Percentiles rank a stretch among this genome's conserved stretches.
These are phyloP conservation scores for Solanum clarkiae DNA, from an alignment of 257 asterid genomes.

Conservation along the genomic window DNA sequence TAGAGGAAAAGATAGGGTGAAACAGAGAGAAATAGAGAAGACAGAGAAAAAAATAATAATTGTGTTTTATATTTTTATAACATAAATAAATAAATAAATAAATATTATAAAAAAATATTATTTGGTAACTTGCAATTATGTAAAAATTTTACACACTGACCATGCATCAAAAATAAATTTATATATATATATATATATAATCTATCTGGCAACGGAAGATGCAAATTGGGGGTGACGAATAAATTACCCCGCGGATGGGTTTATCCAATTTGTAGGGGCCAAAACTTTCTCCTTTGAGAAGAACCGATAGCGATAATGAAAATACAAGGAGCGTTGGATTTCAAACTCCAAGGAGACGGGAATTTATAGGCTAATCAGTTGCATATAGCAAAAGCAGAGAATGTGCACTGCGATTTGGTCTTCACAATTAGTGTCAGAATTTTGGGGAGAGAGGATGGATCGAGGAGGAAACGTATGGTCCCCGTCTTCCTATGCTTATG, in stretches of 20 bases:
- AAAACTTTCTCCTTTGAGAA: background rate
- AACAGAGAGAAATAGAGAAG: too few relatives aligned
- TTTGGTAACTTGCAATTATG: too few relatives aligned
- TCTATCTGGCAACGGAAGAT: background rate
- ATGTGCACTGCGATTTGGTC: background rate
- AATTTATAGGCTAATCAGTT: background rate
- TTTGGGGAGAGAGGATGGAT: conserved; percentile 1
- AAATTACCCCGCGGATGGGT: background rate
- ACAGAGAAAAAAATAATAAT: too few relatives aligned
- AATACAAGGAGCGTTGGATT: background rate
- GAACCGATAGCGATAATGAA: background rate
- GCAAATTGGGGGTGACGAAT: background rate
- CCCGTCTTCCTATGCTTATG: background rate
- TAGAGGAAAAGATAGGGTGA: too few relatives aligned
- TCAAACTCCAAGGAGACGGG: background rate
- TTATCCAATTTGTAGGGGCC: background rate
- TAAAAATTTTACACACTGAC: too few relatives aligned
- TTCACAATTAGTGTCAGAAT: background rate
- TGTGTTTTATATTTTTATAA: too few relatives aligned
- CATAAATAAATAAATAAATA: too few relatives aligned
- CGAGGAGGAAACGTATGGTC: background rate
- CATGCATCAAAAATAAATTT: too few relatives aligned
- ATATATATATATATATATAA: too few relatives aligned
- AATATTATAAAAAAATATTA: too few relatives aligned
- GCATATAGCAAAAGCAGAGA: background rate